A percentile compares a stretch with the other conserved stretches of the same genome.
Conservation (phyloP, 441 rosid species). For the Aleurites moluccanus region DNA sequence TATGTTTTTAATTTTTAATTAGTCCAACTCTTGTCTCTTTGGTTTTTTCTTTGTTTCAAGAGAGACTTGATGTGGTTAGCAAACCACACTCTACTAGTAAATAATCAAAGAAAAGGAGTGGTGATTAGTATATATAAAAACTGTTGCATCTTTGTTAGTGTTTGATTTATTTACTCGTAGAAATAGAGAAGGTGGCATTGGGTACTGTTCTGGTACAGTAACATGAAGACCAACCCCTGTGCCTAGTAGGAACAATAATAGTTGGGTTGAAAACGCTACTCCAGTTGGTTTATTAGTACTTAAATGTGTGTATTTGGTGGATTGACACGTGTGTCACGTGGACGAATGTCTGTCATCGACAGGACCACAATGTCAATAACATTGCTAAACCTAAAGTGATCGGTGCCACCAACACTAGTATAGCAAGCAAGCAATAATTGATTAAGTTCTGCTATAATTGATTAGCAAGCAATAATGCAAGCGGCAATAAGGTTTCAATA, state of each 20-base stretch:
- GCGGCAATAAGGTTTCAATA: no score
- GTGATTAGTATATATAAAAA: not conserved
- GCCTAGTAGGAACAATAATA: constrained; percentile 4
- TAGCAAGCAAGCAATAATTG: no score
- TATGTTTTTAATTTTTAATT: constrained; percentile 7
- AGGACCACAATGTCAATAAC: not conserved
- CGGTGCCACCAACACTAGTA: not conserved
- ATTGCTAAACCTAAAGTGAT: not conserved
- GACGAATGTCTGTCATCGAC: constrained; percentile 13
- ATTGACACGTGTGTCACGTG: constrained; percentile 23
- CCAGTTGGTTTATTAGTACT: no score
- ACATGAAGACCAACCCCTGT: constrained; percentile 9
- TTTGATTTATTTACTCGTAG: not conserved
- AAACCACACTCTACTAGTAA: not conserved
- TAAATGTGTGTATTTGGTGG: no score
- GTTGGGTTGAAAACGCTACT: constrained; percentile 18
- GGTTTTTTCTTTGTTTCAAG: constrained; percentile 1
- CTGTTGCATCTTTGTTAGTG: not conserved
- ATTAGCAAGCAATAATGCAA: no score
- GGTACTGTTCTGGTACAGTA: constrained; percentile 20
- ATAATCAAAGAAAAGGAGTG: not conserved
- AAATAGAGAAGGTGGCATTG: constrained; percentile 31
- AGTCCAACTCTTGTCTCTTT: not conserved
- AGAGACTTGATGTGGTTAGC: constrained; percentile 1
- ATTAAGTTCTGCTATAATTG: no score